Base-by-base conservation (phyloP, 2,329 filamentous ascomycete genomes). In the Exophiala bonariae region DNA sequence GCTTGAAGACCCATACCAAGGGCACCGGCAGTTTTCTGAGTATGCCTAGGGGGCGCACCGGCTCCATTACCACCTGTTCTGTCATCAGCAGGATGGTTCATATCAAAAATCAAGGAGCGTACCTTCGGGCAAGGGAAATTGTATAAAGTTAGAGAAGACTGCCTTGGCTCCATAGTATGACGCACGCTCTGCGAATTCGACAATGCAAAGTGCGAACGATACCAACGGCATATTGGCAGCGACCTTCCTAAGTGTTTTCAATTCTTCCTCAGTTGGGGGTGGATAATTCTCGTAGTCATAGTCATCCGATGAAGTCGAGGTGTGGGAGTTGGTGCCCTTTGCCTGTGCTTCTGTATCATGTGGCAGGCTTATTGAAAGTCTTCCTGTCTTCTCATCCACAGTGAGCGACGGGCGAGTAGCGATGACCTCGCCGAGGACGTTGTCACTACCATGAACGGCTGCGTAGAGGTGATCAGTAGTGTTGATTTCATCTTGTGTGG, bases 111-210 rank as follows among this genome's bases (percentile, higher is more conserved):
- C 73, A 4, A n/a, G n/a, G n/a, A n/a, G n/a, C 34, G 79, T 82
- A n/a, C 73, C 74, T 0, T 50, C 39, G 2, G 81, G 81, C 26
- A 84, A 66, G 17, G 71, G 67, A 40, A 75, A 71, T 56, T 79
- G 76, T 59, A 85, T 76, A 60, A 81, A 85, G 67, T 85, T 85
- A 61, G 55, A 74, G 78, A 83, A 87, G 18, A 87, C 73, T 19
- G 83, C 77, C 33, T 80, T 78, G 3, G 82, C 83, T 44, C 86
- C 86, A 61, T 89, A 89, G 78, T 88, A 90, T 11, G 82, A 85
- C 69, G 87, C 88, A 39, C 86, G 82, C 70, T 90, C 86, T 69
- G 82, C 86, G 49, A 88, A 71, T 67, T 89, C 86, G 50, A 86
- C 80, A 51, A 87, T 81, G 40, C 83, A 85, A 49, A 90, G 79